Evolutionary conservation across 306 rosid genomes (phyloP).

Genomic region (Vicia faba): DNA sequence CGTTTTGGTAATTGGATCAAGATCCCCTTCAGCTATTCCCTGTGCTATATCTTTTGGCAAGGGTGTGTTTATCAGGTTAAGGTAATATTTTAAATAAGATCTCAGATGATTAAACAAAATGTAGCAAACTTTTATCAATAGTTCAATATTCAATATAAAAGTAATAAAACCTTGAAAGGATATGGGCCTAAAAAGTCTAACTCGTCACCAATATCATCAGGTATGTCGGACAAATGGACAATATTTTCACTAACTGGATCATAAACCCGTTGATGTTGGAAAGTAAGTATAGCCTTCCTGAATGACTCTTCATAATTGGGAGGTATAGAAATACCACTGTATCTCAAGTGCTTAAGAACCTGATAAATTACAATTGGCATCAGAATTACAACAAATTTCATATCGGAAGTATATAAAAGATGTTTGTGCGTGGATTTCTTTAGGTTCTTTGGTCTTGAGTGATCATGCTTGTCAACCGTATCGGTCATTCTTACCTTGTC

Average conservation of each 20-base stretch:
- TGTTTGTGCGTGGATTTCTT: neutral
- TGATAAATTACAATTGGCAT: constrained; percentile 43
- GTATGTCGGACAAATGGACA: constrained; percentile 61
- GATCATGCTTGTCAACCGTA: constrained; percentile 15
- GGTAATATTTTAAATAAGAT: constrained; percentile 43
- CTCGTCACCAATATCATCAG: constrained; percentile 55
- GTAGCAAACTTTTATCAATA: constrained; percentile 20
- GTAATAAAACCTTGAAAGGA: constrained; percentile 52
- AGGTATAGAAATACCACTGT: constrained; percentile 77
- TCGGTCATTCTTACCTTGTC: constrained; percentile 61
- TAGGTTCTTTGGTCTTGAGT: constrained; percentile 1
- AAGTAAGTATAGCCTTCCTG: constrained; percentile 82
- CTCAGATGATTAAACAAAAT: constrained; percentile 32
- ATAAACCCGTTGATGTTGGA: constrained; percentile 83
- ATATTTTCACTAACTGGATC: constrained; percentile 69
- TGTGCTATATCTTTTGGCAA: constrained; percentile 70
- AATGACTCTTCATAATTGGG: constrained; percentile 82
- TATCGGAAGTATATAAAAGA: neutral
- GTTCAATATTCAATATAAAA: constrained; percentile 18
- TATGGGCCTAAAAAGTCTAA: constrained; percentile 93
- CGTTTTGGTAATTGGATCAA: constrained; percentile 82
- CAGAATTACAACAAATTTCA: constrained; percentile 33
- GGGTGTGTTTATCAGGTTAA: constrained; percentile 62
- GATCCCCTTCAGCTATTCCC: constrained; percentile 87
- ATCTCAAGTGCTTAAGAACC: constrained; percentile 86